A percentile compares a stretch with the other conserved stretches of the same genome.
Evolutionary conservation across 140 eudicot species (phyloP).

Genomic region (Flaveria floridana): DNA sequence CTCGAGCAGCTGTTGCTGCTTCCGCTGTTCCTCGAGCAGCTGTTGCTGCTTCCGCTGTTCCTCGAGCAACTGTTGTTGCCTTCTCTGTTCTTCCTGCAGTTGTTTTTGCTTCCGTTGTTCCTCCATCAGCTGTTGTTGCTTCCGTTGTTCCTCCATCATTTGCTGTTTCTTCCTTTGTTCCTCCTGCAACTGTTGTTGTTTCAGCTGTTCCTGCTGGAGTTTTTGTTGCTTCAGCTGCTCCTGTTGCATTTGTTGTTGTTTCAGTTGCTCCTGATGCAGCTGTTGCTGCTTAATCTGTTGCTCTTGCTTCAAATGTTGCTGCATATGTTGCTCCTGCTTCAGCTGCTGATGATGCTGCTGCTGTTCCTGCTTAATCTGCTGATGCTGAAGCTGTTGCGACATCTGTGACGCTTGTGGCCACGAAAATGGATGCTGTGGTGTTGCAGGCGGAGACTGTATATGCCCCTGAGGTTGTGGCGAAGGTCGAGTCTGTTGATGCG

Average conservation of each 20-base stretch:
- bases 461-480: slow-evolving; percentile 30
- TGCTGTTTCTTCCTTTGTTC: slow-evolving; percentile 4
- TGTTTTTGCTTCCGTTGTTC: slow-evolving; percentile 24
- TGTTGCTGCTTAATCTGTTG: neutral
- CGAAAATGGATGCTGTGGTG: slow-evolving; percentile 8
- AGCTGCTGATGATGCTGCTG: slow-evolving; percentile 13
- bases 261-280: slow-evolving; percentile 20
- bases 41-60: neutral
- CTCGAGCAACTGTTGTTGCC: neutral
- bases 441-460: slow-evolving; percentile 25
- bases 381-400: slow-evolving; percentile 14
- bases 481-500: slow-evolving; percentile 25
- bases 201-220: neutral
- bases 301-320: slow-evolving; percentile 7
- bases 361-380: neutral
- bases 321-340: neutral
- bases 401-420: slow-evolving; percentile 20
- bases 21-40: slow-evolving; percentile 23
- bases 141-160: neutral
- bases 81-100: neutral
- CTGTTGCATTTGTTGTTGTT: slow-evolving; percentile 17
- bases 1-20: slow-evolving; percentile 14
- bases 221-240: slow-evolving; percentile 10
- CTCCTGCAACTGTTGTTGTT: slow-evolving; percentile 15
- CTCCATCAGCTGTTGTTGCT: slow-evolving; percentile 6